phyloP scores from a whole-genome alignment of 129 eudicot genomes.

The Calendula officinalis region DNA sequence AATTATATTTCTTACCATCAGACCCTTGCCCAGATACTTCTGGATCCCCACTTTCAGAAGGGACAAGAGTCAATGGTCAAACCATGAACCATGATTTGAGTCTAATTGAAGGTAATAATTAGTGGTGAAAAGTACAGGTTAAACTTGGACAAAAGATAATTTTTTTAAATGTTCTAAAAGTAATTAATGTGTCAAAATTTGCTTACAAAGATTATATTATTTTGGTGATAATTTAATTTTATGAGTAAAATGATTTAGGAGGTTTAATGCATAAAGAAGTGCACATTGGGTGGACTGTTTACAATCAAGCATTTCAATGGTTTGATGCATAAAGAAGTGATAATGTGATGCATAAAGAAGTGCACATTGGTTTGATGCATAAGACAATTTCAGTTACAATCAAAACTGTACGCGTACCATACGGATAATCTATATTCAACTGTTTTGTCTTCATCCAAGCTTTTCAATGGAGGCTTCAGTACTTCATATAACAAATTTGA shows the following conservation, averaged over 20 bases:
- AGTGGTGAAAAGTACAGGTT: not conserved
- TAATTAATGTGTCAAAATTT: too few relatives aligned
- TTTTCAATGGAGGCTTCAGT: constrained; percentile 5
- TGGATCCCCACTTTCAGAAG: constrained; percentile 62
- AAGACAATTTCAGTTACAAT: not conserved
- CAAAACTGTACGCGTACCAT: constrained; percentile 20
- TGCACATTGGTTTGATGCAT: too few relatives aligned
- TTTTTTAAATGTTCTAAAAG: too few relatives aligned
- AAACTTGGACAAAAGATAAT: too few relatives aligned
- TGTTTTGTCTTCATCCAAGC: not conserved
- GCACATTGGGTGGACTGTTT: too few relatives aligned
- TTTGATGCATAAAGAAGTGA: too few relatives aligned
- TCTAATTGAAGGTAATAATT: constrained; percentile 55
- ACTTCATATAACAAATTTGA: not conserved
- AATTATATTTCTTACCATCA: constrained; percentile 70
- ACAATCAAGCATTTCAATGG: too few relatives aligned
- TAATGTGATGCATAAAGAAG: too few relatives aligned
- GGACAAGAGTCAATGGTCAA: not conserved
- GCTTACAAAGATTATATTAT: not conserved
- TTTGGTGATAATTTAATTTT: too few relatives aligned
- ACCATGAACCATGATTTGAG: constrained; percentile 38
- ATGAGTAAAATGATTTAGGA: not conserved
- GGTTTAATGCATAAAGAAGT: not conserved
- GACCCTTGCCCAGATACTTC: constrained; percentile 64
- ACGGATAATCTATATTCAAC: constrained; percentile 16